Evolutionary conservation across 352 stramenopile species (phyloP).

Genomic region (Pythium coloratum): DNA sequence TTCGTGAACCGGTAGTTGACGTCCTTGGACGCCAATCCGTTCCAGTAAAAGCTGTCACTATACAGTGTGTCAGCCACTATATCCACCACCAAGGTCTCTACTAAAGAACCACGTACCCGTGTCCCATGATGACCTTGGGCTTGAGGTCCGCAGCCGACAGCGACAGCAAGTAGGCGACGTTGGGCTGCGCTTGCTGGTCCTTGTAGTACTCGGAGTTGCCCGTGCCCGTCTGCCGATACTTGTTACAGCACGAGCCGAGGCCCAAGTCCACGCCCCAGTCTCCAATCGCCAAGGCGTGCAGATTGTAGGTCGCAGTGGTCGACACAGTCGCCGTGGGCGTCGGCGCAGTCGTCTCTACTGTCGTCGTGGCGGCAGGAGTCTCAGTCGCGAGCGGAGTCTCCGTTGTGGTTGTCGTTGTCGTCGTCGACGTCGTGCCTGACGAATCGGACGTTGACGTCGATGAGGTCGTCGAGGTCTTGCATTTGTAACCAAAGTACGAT

Average conservation of each 20-base stretch:
- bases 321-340: constrained; percentile 33
- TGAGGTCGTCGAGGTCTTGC: constrained; percentile 10
- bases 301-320: constrained; percentile 39
- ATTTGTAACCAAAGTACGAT: constrained; percentile 50
- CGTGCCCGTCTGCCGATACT: constrained; percentile 59
- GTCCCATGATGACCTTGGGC: constrained; percentile 57
- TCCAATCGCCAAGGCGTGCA: constrained; percentile 69
- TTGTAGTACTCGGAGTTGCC: constrained; percentile 67
- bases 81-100: background rate
- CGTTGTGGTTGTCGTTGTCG: constrained; percentile 17
- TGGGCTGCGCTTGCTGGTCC: constrained; percentile 66
- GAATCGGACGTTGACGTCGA: background rate
- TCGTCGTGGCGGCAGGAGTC: constrained; percentile 2
- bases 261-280: constrained; percentile 66
- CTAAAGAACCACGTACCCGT: constrained; percentile 37
- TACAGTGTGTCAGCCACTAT: background rate
- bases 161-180: constrained; percentile 57
- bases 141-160: constrained; percentile 63
- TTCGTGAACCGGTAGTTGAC: constrained; percentile 64
- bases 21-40: constrained; percentile 64
- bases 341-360: constrained; percentile 10
- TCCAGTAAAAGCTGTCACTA: constrained; percentile 75
- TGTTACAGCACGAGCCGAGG: constrained; percentile 71
- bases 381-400: constrained; percentile 29
- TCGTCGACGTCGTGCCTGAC: constrained; percentile 6